phyloP scores from a whole-genome alignment of 1,284 basidiomycete species.

The Trichosporon sp. region DNA sequence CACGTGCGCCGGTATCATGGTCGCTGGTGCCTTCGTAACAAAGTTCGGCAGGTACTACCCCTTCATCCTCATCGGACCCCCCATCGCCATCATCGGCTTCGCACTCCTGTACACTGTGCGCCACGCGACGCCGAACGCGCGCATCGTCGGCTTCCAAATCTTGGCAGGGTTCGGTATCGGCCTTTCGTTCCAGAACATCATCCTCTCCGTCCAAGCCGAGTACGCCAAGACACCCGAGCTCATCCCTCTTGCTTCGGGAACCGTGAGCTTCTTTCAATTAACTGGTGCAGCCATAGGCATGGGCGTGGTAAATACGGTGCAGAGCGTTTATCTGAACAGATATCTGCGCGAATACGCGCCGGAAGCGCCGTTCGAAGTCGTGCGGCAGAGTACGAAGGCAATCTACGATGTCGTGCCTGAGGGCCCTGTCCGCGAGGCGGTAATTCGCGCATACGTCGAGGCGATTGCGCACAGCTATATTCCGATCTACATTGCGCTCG shows the following conservation, averaged over 20 bases:
- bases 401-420: constrained; percentile 34
- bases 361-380: constrained; percentile 36
- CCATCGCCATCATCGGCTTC: constrained; percentile 47
- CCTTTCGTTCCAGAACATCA: constrained; percentile 38
- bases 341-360: constrained; percentile 31
- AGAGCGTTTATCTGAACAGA: constrained; percentile 37
- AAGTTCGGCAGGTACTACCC: constrained; percentile 48
- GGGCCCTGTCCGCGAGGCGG: constrained; percentile 31
- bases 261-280: constrained; percentile 48
- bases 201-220: constrained; percentile 51
- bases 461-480: constrained; percentile 48
- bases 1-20: constrained; percentile 45
- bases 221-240: constrained; percentile 35
- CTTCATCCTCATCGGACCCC: constrained; percentile 39
- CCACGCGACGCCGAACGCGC: constrained; percentile 36
- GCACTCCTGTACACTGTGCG: constrained; percentile 52
- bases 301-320: constrained; percentile 49
- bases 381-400: constrained; percentile 34
- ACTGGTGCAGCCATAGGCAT: constrained; percentile 49
- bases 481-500: constrained; percentile 48
- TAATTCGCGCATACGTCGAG: constrained; percentile 50
- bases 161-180: constrained; percentile 47
- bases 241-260: constrained; percentile 42
- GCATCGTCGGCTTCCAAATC: constrained; percentile 52
- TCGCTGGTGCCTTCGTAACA: constrained; percentile 44